These are phyloP conservation scores for Sclerotinia borealis DNA, from an alignment of 2,329 filamentous ascomycete species.

Conservation along the genomic window DNA sequence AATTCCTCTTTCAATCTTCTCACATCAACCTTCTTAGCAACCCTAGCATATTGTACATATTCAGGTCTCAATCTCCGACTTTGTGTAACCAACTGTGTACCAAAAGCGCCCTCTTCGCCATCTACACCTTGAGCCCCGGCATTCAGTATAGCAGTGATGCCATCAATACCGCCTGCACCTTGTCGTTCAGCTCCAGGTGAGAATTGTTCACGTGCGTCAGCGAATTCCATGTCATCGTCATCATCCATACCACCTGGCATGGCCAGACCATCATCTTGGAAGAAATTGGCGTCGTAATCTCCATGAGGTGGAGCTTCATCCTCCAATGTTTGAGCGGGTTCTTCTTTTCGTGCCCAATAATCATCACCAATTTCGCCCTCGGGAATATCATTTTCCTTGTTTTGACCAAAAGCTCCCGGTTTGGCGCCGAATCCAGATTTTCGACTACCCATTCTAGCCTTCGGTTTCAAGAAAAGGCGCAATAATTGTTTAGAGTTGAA, in stretches of 20 bases:
- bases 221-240: slow-evolving; percentile 68
- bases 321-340: slow-evolving; percentile 42
- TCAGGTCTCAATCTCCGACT: slow-evolving; percentile 58
- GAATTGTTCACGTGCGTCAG: slow-evolving; percentile 74
- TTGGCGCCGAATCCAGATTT: slow-evolving; percentile 46
- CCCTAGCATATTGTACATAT: slow-evolving; percentile 64
- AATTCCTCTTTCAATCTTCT: slow-evolving; percentile 63
- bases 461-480: slow-evolving; percentile 89
- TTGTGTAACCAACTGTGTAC: slow-evolving; percentile 61
- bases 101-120: slow-evolving; percentile 43
- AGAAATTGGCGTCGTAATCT: slow-evolving; percentile 96
- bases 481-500: slow-evolving; percentile 92
- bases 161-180: slow-evolving; percentile 41
- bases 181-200: slow-evolving; percentile 52
- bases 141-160: slow-evolving; percentile 45
- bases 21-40: slow-evolving; percentile 67
- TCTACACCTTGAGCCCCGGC: slow-evolving; percentile 41
- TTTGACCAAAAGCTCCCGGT: slow-evolving; percentile 39
- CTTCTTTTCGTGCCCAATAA: slow-evolving; percentile 78
- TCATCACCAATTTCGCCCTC: slow-evolving; percentile 86
- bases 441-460: slow-evolving; percentile 70
- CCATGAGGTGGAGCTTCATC: slow-evolving; percentile 57
- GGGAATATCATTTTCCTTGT: slow-evolving; percentile 49
- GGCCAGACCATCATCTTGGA: slow-evolving; percentile 77
- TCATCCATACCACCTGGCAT: slow-evolving; percentile 54